Percentiles rank a stretch among this genome's conserved stretches.
Conservation (phyloP, 1,284 basidiomycete genomes). For the Coriolopsis trogii region DNA sequence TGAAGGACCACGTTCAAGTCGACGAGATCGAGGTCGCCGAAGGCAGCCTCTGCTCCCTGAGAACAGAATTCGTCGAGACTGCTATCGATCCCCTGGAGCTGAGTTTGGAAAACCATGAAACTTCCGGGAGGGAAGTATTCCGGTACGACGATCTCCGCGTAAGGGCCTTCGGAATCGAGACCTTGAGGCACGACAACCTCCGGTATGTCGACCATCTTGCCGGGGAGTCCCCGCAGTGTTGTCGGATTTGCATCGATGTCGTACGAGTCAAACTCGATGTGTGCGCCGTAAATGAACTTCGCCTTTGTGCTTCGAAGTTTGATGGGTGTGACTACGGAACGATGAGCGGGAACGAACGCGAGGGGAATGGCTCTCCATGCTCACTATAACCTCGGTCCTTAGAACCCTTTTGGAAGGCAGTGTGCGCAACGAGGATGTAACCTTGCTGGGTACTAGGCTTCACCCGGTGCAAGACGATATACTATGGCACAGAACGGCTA, state of each 20-base stretch:
- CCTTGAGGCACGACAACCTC: conserved; percentile 56
- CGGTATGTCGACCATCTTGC: conserved; percentile 67
- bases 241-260: conserved; percentile 57
- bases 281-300: conserved; percentile 81
- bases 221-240: conserved; percentile 74
- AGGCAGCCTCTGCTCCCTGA: conserved; percentile 70
- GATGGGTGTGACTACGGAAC: conserved; percentile 77
- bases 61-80: conserved; percentile 74
- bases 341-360: neutral
- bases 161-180: conserved; percentile 68
- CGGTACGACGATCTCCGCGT: conserved; percentile 80
- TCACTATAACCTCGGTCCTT: conserved; percentile 80
- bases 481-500: conserved; percentile 53
- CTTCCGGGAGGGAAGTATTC: conserved; percentile 90
- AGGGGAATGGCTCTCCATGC: conserved; percentile 27
- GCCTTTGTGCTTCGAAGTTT: conserved; percentile 80
- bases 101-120: conserved; percentile 88
- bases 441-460: conserved; percentile 91
- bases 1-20: conserved; percentile 87
- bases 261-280: conserved; percentile 68
- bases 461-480: conserved; percentile 89
- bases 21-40: conserved; percentile 77
- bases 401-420: conserved; percentile 80
- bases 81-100: conserved; percentile 68
- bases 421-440: conserved; percentile 88